phyloP scores from a whole-genome alignment of 345 rosid genomes.

The Litchi chinensis region DNA sequence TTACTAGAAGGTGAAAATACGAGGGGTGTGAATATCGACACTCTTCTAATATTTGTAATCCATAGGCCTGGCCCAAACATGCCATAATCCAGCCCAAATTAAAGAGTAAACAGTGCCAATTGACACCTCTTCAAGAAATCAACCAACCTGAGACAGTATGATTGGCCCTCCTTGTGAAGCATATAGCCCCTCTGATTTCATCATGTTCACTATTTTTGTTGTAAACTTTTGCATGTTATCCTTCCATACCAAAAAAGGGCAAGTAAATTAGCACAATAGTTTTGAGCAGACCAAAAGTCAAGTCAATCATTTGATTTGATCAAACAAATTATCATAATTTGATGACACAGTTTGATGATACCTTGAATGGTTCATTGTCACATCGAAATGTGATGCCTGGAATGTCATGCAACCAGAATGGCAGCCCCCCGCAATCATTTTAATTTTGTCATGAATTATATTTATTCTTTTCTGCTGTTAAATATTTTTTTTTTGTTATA shows the following conservation, averaged over 20 bases:
- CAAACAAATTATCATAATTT: too few relatives aligned
- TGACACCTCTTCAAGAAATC: not conserved
- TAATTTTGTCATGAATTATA: not conserved
- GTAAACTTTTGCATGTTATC: slow-evolving; percentile 36
- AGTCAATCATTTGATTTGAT: too few relatives aligned
- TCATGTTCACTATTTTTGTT: slow-evolving; percentile 35
- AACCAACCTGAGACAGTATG: slow-evolving; percentile 40
- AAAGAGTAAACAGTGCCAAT: too few relatives aligned
- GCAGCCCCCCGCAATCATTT: slow-evolving; percentile 45
- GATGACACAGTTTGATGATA: not conserved
- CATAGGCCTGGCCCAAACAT: too few relatives aligned
- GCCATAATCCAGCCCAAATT: too few relatives aligned
- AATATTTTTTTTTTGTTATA: too few relatives aligned
- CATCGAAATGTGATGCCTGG: slow-evolving; percentile 37
- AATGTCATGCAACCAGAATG: slow-evolving; percentile 42
- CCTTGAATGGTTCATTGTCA: slow-evolving; percentile 44
- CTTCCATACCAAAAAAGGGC: slow-evolving; percentile 9
- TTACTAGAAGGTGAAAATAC: too few relatives aligned
- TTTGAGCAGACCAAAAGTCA: too few relatives aligned
- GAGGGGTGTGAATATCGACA: too few relatives aligned
- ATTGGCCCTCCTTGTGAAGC: slow-evolving; percentile 32
- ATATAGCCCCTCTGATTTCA: slow-evolving; percentile 35
- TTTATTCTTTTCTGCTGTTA: not conserved
- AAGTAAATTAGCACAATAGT: too few relatives aligned
- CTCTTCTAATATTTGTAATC: too few relatives aligned